Evolutionary conservation across 2,329 filamentous ascomycete genomes (phyloP).

Genomic region (Didymella sp.): DNA sequence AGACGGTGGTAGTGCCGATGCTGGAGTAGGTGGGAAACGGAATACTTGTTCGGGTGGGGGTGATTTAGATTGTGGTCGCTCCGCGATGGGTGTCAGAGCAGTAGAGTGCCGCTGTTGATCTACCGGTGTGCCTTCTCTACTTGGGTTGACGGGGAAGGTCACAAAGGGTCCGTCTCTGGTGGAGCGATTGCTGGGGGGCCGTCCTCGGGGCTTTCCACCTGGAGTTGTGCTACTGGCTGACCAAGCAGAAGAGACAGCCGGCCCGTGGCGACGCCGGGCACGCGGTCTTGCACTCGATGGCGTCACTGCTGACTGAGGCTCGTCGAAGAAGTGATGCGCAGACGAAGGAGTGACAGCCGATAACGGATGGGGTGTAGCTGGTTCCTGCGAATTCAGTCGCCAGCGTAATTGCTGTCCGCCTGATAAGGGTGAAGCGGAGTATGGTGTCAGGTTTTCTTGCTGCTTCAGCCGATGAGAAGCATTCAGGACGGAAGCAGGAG

Average conservation of each 20-base stretch:
- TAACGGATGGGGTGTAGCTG: conserved; percentile 74
- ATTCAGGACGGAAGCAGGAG: conserved; percentile 48
- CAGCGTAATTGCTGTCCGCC: conserved; percentile 55
- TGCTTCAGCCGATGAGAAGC: conserved; percentile 45
- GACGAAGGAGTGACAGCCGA: conserved; percentile 77
- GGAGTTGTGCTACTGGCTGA: conserved; percentile 68
- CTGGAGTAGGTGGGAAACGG: conserved; percentile 50
- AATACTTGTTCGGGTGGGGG: conserved; percentile 46
- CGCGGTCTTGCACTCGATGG: conserved; percentile 61
- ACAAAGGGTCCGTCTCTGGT: conserved; percentile 71
- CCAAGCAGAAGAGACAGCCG: conserved; percentile 92
- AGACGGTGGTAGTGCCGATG: conserved; percentile 41
- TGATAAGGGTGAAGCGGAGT: conserved; percentile 53
- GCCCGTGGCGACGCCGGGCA: conserved; percentile 72
- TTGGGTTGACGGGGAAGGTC: conserved; percentile 70
- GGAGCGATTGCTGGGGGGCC: conserved; percentile 77
- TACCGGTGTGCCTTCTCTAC: conserved; percentile 56
- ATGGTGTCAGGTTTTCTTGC: conserved; percentile 47
- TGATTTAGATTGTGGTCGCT: conserved; percentile 53
- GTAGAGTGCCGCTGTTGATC: conserved; percentile 53
- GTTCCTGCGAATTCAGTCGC: conserved; percentile 63
- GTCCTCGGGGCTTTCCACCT: conserved; percentile 75
- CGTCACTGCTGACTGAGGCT: conserved; percentile 77
- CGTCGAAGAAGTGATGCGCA: conserved; percentile 59
- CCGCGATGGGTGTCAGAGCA: conserved; percentile 53